These are phyloP conservation scores for Talaromyces sp. DNA, from an alignment of 2,329 filamentous ascomycete genomes.

Conservation along the genomic window DNA sequence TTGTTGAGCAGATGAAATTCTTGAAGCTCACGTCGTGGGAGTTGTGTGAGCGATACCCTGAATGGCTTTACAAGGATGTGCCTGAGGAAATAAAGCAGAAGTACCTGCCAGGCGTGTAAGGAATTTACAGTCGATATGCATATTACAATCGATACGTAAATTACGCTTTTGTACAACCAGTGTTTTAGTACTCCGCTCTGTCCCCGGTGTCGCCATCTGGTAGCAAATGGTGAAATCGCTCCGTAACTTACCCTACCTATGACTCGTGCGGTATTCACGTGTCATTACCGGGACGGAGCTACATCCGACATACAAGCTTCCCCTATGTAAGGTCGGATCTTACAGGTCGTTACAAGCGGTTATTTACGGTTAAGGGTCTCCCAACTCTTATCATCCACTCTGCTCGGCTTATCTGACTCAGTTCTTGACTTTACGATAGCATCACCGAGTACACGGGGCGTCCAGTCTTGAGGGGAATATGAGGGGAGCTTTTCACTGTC, in stretches of 20 bases:
- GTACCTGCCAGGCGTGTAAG: background rate
- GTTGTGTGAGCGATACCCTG: constrained; percentile 1
- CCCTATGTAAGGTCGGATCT: background rate
- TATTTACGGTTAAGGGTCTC: background rate
- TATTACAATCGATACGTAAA: background rate
- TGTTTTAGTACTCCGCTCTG: background rate
- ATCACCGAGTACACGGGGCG: background rate
- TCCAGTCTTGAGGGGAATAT: background rate
- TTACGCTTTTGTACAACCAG: background rate
- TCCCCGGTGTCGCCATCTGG: background rate
- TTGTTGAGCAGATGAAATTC: constrained; percentile 8
- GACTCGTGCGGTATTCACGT: background rate
- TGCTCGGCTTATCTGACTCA: background rate
- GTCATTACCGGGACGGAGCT: background rate
- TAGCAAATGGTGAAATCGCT: background rate
- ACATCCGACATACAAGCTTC: background rate
- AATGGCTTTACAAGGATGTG: constrained; percentile 5
- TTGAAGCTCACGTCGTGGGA: constrained; percentile 4
- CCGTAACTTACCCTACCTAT: background rate
- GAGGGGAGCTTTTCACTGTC: background rate
- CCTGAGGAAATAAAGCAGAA: background rate
- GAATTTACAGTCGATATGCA: background rate
- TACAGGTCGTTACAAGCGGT: background rate
- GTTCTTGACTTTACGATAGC: background rate
- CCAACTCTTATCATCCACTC: background rate